Evolutionary conservation across 352 stramenopile species (phyloP).

Genomic region (Phytopythium sindhum): DNA sequence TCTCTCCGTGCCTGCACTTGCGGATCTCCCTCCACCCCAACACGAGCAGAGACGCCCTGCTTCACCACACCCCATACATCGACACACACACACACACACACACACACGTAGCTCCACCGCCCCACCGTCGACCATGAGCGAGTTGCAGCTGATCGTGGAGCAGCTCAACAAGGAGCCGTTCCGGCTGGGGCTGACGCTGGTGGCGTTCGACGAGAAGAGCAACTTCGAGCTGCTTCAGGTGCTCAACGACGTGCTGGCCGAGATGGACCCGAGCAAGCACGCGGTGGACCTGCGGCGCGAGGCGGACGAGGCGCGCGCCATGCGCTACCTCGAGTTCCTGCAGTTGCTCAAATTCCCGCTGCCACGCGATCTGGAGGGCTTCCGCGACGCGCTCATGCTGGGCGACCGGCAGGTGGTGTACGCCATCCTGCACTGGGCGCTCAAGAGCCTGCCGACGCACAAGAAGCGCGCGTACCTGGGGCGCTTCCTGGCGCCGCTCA

Average conservation of each 20-base stretch:
- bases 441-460: conserved; percentile 83
- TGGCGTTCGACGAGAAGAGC: conserved; percentile 94
- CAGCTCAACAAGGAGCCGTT: conserved; percentile 93
- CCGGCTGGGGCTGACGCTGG: conserved; percentile 82
- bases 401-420: conserved; percentile 90
- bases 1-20: neutral
- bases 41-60: neutral
- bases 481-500: conserved; percentile 89
- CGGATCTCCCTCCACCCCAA: neutral
- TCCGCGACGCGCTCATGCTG: conserved; percentile 69
- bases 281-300: conserved; percentile 85
- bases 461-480: conserved; percentile 94
- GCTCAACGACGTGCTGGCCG: conserved; percentile 90
- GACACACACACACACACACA: neutral
- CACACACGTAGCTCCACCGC: neutral
- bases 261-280: conserved; percentile 82
- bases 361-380: conserved; percentile 63
- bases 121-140: conserved; percentile 60
- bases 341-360: conserved; percentile 92
- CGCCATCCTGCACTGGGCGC: conserved; percentile 89
- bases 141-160: conserved; percentile 92
- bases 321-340: conserved; percentile 91
- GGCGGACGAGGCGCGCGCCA: conserved; percentile 66
- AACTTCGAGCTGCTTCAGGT: conserved; percentile 92
- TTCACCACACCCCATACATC: neutral